Evolutionary conservation across 108 stramenopile genomes (phyloP), one percentile per base, ranked within the genome.

Genomic region (Cyclotella baltica): DNA sequence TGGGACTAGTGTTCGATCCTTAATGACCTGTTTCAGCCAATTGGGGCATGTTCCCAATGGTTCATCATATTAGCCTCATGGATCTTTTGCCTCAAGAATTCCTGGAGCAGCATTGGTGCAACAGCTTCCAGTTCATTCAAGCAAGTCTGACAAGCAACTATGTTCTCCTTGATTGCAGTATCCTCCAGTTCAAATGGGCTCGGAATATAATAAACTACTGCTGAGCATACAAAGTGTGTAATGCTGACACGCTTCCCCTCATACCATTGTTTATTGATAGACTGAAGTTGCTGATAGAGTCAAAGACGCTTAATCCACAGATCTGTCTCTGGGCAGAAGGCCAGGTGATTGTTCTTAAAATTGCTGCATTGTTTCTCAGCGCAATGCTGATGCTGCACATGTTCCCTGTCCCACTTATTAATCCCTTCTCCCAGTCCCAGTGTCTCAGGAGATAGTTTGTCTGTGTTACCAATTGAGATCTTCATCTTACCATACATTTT

Each of bases 311-410:
- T 37, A 23, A 65, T 34, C 64, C 38, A 65, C 0, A 37, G 2
- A 1, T 38, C 20, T 40, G 40, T 46, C 22, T 40, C 20, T 22
- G 64, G 36, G n/a, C 35, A 25, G 20, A 65, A 65, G 18, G 19
- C 35, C 0, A 65, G 36, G 40, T 23, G 20, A 0, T 43, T 20
- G 38, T 65, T 43, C 22, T 30, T 10, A n/a, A 46, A 37, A 4
- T 65, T 37, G 40, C 27, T 34, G 20, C 64, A 65, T 0, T 38
- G 3, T 23, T 65, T 40, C 64, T 65, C 64, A 43, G 64, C 15
- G 9, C 35, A 25, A n/a, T 38, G 3, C 64, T 40, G 36, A 3
- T 40, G 40, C 5, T 46, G 0, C 1, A 25, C 25, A 13, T 40
- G n/a, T 23, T 65, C 64, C 9, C 9, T 1, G 25, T 65, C 64